Evolutionary conservation across 176 grass and related monocot species (phyloP), one percentile per base, ranked within the genome.

Genomic region (Themeda triandra): DNA sequence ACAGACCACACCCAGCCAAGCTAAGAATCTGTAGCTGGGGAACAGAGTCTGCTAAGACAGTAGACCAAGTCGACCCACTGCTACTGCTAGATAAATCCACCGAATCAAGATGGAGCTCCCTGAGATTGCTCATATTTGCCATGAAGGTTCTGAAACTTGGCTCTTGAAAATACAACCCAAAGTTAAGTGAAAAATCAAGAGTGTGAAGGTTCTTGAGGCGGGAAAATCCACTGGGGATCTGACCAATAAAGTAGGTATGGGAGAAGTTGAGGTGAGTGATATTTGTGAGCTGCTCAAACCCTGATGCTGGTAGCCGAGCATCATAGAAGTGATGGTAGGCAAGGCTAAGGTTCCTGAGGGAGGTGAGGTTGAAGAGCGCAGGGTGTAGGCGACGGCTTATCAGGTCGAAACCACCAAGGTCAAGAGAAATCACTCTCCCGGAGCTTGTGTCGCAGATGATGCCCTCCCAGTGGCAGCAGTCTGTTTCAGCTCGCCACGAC

Each of bases 81-180:
- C n/a, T n/a, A n/a, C n/a, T 10, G 11, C 13, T 27, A 0, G 4
- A 24, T 19, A 90, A 32, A 31, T 15, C 25, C 21, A 86, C 29
- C 0, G 0, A 0, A 75, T 75, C 44, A 21, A 90, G 74, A 71
- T 69, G 4, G 39, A 87, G 88, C 12, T 63, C 67, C 4, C 35
- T 90, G 2, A 87, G 36, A 80, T 80, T 86, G 59, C 46, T 87
- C 30, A 86, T 63, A 40, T 87, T 83, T 73, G 56, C 40, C n/a
- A 90, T 14, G 4, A 86, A 11, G 0, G 14, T 53, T 15, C 28
- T 8, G 11, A 90, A 32, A 49, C 46, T 49, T 49, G 15, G 46
- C 3, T 18, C 46, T 49, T 18, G 14, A 18, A 49, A 18, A 18
- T 48, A 63, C 24, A 90, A 4, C 0, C 1, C 0, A 18, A n/a